Base-by-base conservation (phyloP, 345 rosid genomes). In the Camelina sativa region DNA sequence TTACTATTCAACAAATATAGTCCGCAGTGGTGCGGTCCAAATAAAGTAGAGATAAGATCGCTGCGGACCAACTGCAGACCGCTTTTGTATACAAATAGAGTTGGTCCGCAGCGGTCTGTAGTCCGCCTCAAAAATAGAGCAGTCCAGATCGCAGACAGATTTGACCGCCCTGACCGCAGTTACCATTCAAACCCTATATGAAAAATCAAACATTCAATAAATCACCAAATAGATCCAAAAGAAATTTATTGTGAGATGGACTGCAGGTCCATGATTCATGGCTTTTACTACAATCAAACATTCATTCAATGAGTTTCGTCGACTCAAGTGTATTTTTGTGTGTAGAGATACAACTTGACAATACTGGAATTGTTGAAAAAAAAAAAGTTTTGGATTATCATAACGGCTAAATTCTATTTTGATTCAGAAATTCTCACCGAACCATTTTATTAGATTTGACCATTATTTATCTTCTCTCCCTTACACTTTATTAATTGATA, bases 201-300 rank as follows among this genome's bases (percentile, higher is more conserved):
- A n/a, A n/a, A 41, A 41, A 53, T 43, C 23, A 62, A 62, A 64
- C 30, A 57, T 71, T 66, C 54, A 76, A 25, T 76, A 54, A 63
- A 38, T 70, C 15, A 28, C 35, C 67, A 70, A 56, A 77, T 37
- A 71, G 60, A 64, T 71, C 76, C 72, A 77, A 71, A 77, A 64
- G 2, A 57, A 64, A 71, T 56, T 77, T 15, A 71, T 48, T 57
- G 80, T 32, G 72, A 65, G 57, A 71, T 71, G 58, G 80, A 77
- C 80, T 51, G 37, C 25, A 77, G 25, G 55, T 71, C 80, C 80
- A 71, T 77, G 62, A 71, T 57, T 77, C 80, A 77, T 77, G 80
- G 80, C 76, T 71, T 77, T 77, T 64, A 71, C 72, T 51, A 71
- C 67, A 71, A 64, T 64, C 76, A 67, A 76, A 55, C 60, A 56